Conservation (phyloP, 306 rosid genomes). For the Adenanthera pavonina region DNA sequence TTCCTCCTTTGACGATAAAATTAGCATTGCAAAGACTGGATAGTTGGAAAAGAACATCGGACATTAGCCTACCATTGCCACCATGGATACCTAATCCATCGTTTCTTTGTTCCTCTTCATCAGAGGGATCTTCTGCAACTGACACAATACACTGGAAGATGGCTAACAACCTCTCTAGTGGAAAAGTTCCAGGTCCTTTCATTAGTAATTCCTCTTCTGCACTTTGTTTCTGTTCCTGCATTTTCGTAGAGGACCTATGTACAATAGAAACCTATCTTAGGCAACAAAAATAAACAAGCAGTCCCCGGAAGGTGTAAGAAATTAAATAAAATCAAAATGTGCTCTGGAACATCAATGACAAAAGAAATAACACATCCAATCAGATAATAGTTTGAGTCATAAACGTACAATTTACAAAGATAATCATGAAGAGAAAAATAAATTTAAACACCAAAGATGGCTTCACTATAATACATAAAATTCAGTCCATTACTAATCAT, state of each 20-base stretch:
- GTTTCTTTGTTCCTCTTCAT: slow-evolving; percentile 60
- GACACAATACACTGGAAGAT: slow-evolving; percentile 89
- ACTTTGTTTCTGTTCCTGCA: slow-evolving; percentile 70
- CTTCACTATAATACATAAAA: neutral
- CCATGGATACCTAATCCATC: slow-evolving; percentile 50
- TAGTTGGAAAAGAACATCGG: slow-evolving; percentile 81
- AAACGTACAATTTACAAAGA: neutral
- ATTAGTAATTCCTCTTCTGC: slow-evolving; percentile 77
- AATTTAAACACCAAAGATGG: neutral
- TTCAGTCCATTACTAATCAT: neutral
- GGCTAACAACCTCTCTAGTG: slow-evolving; percentile 92
- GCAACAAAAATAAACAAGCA: slow-evolving; percentile 10
- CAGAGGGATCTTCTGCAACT: slow-evolving; percentile 60
- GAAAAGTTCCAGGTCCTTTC: slow-evolving; percentile 98
- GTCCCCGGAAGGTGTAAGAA: neutral
- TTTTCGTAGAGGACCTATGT: slow-evolving; percentile 68
- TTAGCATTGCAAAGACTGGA: slow-evolving; percentile 91
- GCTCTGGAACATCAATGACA: neutral
- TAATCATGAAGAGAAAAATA: slow-evolving; percentile 6
- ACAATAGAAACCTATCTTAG: slow-evolving; percentile 39
- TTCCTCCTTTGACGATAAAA: slow-evolving; percentile 82
- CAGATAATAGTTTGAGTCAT: slow-evolving; percentile 3
- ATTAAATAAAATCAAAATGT: neutral
- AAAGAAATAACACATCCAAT: slow-evolving; percentile 30
- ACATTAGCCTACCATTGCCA: slow-evolving; percentile 67